phyloP scores from a whole-genome alignment of 1,284 basidiomycete genomes.

The Austroboletus niveus region DNA sequence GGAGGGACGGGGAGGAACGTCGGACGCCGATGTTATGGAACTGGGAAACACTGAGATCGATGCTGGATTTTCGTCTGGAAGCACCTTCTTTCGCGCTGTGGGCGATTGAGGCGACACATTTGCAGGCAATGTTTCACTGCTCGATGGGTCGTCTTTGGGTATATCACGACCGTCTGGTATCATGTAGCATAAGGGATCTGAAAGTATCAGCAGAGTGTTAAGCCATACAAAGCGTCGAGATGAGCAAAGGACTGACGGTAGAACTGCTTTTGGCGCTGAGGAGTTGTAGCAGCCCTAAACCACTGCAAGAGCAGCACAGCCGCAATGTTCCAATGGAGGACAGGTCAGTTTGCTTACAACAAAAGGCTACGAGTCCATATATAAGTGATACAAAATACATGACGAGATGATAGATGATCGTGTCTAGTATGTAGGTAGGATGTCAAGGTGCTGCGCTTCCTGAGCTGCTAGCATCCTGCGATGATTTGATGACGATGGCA shows the following conservation, averaged over 20 bases:
- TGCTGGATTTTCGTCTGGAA: constrained; percentile 8
- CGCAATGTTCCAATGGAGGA: background rate
- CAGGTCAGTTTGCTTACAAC: background rate
- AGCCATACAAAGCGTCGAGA: background rate
- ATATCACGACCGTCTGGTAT: constrained; percentile 21
- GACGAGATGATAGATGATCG: constrained; percentile 8
- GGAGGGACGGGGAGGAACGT: constrained; percentile 28
- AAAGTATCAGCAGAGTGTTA: background rate
- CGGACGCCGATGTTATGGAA: constrained; percentile 10
- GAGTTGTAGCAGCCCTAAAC: background rate
- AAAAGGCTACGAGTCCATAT: background rate
- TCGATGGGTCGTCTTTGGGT: constrained; percentile 12
- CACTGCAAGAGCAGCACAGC: constrained; percentile 2
- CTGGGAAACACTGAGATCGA: constrained; percentile 4
- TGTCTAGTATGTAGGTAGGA: constrained; percentile 16
- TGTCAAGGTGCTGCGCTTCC: constrained; percentile 25
- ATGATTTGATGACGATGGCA: constrained; percentile 43
- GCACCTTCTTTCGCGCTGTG: constrained; percentile 8
- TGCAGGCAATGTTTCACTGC: constrained; percentile 10
- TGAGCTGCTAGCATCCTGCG: constrained; percentile 27
- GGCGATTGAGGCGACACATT: constrained; percentile 22
- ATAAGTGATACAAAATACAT: constrained; percentile 17
- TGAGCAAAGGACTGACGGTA: constrained; percentile 5
- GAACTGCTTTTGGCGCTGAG: background rate
- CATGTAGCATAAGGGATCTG: constrained; percentile 31